phyloP scores from a whole-genome alignment of 2,329 filamentous ascomycete species.

The Microascus cirrosus region DNA sequence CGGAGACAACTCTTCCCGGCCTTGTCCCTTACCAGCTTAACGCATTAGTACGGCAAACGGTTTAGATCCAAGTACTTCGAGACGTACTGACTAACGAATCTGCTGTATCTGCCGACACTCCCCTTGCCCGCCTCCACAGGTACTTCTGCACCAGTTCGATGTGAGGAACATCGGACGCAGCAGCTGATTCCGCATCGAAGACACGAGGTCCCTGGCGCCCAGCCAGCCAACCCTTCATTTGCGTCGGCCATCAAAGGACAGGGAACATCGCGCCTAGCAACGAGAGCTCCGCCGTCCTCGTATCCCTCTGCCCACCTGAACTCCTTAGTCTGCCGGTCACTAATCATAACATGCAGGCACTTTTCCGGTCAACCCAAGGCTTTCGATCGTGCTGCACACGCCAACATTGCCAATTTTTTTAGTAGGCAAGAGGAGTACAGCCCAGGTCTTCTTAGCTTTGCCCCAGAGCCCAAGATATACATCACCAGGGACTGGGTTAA shows the following conservation, averaged over 20 bases:
- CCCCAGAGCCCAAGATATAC: conserved; percentile 3
- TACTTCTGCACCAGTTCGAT: conserved; percentile 5
- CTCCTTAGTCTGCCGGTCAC: neutral
- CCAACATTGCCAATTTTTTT: conserved; percentile 2
- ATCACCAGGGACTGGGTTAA: neutral
- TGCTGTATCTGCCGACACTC: neutral
- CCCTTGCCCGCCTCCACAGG: conserved; percentile 4
- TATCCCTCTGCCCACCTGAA: conserved; percentile 8
- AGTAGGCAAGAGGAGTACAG: conserved; percentile 6
- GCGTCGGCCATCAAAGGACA: conserved; percentile 10
- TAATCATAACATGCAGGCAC: conserved; percentile 6
- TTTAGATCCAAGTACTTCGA: neutral
- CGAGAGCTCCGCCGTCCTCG: conserved; percentile 4
- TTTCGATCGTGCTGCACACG: conserved; percentile 1
- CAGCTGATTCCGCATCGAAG: conserved; percentile 5
- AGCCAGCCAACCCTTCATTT: conserved; percentile 12
- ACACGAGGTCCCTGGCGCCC: conserved; percentile 7
- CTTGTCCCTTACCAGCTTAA: neutral
- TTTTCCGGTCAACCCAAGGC: conserved; percentile 1
- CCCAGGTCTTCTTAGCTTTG: conserved; percentile 7
- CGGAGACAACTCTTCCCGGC: neutral
- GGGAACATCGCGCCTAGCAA: conserved; percentile 10
- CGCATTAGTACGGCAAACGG: neutral
- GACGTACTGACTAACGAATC: neutral
- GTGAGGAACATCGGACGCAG: conserved; percentile 5